Evolutionary conservation across 2,329 filamentous ascomycete genomes (phyloP).

Genomic region (Lecanoromycetidae sp.): DNA sequence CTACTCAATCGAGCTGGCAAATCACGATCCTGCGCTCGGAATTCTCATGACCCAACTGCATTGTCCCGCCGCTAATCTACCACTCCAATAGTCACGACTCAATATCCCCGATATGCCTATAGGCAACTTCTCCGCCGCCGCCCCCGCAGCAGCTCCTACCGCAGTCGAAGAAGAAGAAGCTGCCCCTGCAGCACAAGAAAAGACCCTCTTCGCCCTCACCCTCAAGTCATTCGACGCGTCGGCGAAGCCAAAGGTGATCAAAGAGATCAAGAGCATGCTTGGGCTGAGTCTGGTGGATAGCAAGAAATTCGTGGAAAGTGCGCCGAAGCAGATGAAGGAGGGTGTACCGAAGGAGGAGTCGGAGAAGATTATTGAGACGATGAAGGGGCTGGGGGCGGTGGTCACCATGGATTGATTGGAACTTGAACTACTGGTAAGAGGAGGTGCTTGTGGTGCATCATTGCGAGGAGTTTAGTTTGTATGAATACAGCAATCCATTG

Average conservation of each 20-base stretch:
- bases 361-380: constrained; percentile 90
- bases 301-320: constrained; percentile 99
- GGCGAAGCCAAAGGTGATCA: constrained; percentile 98
- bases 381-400: constrained; percentile 77
- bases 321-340: constrained; percentile 98
- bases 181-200: constrained; percentile 76
- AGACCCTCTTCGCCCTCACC: constrained; percentile 96
- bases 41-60: not conserved
- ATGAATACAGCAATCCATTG: not conserved
- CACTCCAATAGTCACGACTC: constrained; percentile 56
- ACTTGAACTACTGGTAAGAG: not conserved
- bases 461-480: constrained; percentile 5
- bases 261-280: constrained; percentile 95
- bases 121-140: constrained; percentile 65
- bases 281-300: constrained; percentile 94
- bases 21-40: too few relatives aligned
- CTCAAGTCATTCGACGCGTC: constrained; percentile 76
- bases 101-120: constrained; percentile 98
- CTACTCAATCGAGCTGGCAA: not conserved
- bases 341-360: constrained; percentile 97
- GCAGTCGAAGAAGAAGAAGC: constrained; percentile 62
- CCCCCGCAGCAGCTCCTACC: constrained; percentile 49
- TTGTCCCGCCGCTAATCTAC: not conserved
- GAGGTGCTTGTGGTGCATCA: not conserved
- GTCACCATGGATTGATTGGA: constrained; percentile 17